phyloP scores from a whole-genome alignment of 345 rosid genomes.

The Hevea brasiliensis region DNA sequence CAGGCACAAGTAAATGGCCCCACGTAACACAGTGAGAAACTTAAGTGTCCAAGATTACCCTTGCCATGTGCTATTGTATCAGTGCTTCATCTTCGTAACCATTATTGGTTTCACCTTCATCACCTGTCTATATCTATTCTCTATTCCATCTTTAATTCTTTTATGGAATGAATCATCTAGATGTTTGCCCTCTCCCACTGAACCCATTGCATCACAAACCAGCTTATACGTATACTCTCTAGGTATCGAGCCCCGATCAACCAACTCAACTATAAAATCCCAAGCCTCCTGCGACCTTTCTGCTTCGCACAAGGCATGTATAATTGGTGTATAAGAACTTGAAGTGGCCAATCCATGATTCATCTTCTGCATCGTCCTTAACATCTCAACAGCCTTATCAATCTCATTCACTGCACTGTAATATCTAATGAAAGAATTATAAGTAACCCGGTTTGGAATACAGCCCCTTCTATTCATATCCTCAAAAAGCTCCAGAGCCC shows the following conservation, averaged over 20 bases:
- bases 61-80: neutral
- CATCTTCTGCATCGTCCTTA: constrained; percentile 68
- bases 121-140: constrained; percentile 48
- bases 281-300: constrained; percentile 59
- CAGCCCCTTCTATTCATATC: constrained; percentile 76
- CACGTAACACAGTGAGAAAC: neutral
- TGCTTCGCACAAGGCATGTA: constrained; percentile 74
- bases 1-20: neutral
- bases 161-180: constrained; percentile 43
- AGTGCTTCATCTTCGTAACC: constrained; percentile 23
- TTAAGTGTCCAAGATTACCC: neutral
- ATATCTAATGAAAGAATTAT: constrained; percentile 78
- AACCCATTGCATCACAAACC: constrained; percentile 54
- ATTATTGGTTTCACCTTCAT: constrained; percentile 61
- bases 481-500: constrained; percentile 74
- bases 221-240: constrained; percentile 78
- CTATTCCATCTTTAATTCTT: constrained; percentile 52
- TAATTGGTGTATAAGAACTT: constrained; percentile 72
- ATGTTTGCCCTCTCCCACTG: constrained; percentile 33
- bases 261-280: constrained; percentile 65
- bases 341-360: constrained; percentile 64
- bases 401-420: constrained; percentile 73
- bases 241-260: constrained; percentile 66
- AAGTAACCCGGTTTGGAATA: constrained; percentile 66
- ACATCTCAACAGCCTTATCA: constrained; percentile 67